Evolutionary conservation across 495 filamentous ascomycete genomes (phyloP), one percentile per base, ranked within the genome.

Genomic region (Aspergillus sparsus): DNA sequence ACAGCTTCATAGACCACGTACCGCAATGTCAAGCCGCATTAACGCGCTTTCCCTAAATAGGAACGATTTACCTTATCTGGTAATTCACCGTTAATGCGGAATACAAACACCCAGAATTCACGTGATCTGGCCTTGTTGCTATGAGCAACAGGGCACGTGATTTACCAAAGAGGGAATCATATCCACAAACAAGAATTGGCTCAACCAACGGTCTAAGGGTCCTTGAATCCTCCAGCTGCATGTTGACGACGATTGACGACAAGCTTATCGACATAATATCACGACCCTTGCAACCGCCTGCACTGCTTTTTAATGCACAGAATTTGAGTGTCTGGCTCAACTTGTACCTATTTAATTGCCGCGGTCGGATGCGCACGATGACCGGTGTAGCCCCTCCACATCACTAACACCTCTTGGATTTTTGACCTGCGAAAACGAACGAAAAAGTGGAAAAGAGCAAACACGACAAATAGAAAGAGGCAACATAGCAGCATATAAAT

Each of bases 231-330:
- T 49, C 8, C 27, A 18, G 35, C 50, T 54, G 49, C 55, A 57
- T 37, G 21, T 39, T 36, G 37, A 59, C 46, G 46, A 63, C 62
- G 60, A 63, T 44, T 50, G 16, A 56, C 51, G 36, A 60, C 57
- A 60, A 49, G 5, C 13, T 16, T 46, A 52, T 27, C 10, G 15
- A 63, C 52, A 60, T 5, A 37, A 37, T 46, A n/a, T 31, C 21
- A 60, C 50, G 34, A 49, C 58, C 50, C 41, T 7, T 36, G 7
- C 21, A 6, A 51, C 7, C 49, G 3, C 18, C 11, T 37, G 56
- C 36, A 10, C 18, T 39, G 42, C 8, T 1, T 15, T 53, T 47
- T 45, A 12, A 35, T 3, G 21, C 47, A 12, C 6, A 18, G 33
- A 16, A 51, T 51, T 33, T 7, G 49, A 51, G 32, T 12, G 7